Base-by-base conservation (phyloP, 495 filamentous ascomycete species). In the Neurospora africana region DNA sequence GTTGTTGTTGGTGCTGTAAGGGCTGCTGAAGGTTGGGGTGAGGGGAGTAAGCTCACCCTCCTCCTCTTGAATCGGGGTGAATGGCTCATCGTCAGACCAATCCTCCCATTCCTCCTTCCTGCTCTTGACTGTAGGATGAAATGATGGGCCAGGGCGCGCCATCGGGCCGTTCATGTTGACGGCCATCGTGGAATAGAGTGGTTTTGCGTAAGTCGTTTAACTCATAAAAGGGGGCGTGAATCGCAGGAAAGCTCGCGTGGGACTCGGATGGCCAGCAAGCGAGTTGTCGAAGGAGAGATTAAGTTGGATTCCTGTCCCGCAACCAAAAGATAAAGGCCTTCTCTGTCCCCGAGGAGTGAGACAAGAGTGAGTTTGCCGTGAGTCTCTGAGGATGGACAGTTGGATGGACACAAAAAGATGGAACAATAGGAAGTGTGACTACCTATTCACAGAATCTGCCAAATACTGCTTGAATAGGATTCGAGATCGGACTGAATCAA, bases 51-150 rank as follows among this genome's bases (percentile, higher is more conserved):
- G 69, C 37, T 78, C 74, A 4, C 72, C 75, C 65, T 79, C 74
- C 23, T 75, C 70, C 21, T 72, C 41, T 4, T 47, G 71, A n/a
- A 77, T 73, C 15, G 75, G 80, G 1, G 76, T 79, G 15, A 78
- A 38, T 21, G 78, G 75, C 68, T 83, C 81, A 40, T 84, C 80
- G 19, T 81, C 80, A 19, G 82, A 80, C 77, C 83, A 85, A 68
- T 86, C 84, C 72, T 86, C 84, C 84, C 84, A 86, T 21, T 85
- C 83, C 23, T 84, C 82, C 73, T 73, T 79, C 40, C 53, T 73
- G n/a, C 74, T 73, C 37, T 65, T 67, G 15, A 67, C 43, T 27
- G 72, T 33, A 10, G 53, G 69, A 68, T 41, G 69, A 36, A 61
- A 37, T 4, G 41, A 36, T 11, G 47, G 69, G 47, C 35, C 40